Percentiles rank a stretch among this genome's conserved stretches.
These are phyloP conservation scores for Xerocomus brunneocitrinus DNA, from an alignment of 768 basidiomycete genomes.

Conservation along the genomic window DNA sequence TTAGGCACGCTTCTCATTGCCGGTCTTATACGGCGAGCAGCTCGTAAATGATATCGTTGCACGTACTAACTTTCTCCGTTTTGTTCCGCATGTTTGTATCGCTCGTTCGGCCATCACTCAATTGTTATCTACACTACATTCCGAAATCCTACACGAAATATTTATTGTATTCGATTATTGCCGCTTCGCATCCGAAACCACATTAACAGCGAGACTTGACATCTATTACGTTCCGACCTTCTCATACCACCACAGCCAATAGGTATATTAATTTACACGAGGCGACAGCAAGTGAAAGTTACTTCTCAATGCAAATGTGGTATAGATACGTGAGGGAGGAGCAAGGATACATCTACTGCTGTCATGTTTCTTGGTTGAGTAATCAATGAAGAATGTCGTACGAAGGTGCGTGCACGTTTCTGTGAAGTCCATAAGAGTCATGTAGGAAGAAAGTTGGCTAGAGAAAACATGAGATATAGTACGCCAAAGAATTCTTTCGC, in stretches of 20 bases:
- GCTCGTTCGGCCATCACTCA: slow-evolving; percentile 4
- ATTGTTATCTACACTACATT: slow-evolving; percentile 13
- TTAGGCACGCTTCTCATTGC: slow-evolving; percentile 72
- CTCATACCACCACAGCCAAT: slow-evolving; percentile 1
- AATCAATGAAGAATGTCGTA: slow-evolving; percentile 10
- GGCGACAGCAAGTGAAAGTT: slow-evolving; percentile 11
- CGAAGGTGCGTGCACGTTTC: slow-evolving; percentile 3
- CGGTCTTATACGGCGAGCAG: slow-evolving; percentile 80
- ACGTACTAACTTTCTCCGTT: slow-evolving; percentile 12
- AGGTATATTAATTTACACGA: slow-evolving; percentile 29
- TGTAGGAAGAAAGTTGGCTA: slow-evolving; percentile 61
- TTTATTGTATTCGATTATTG: slow-evolving; percentile 26
- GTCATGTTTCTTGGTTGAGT: slow-evolving; percentile 16
- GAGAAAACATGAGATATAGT: slow-evolving; percentile 5
- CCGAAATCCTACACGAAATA: slow-evolving; percentile 3
- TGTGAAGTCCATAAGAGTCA: neutral
- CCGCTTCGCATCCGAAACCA: slow-evolving; percentile 2
- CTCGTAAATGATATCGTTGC: slow-evolving; percentile 36
- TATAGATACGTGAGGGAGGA: slow-evolving; percentile 30
- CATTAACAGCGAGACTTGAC: too few relatives aligned
- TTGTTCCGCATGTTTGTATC: slow-evolving; percentile 15
- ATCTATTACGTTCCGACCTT: slow-evolving; percentile 2
- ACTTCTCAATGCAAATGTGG: slow-evolving; percentile 23
- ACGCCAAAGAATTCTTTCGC: slow-evolving; percentile 15
- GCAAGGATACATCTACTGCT: slow-evolving; percentile 22